Evolutionary conservation across 768 basidiomycete species (phyloP).

Genomic region (Suillus placidus): DNA sequence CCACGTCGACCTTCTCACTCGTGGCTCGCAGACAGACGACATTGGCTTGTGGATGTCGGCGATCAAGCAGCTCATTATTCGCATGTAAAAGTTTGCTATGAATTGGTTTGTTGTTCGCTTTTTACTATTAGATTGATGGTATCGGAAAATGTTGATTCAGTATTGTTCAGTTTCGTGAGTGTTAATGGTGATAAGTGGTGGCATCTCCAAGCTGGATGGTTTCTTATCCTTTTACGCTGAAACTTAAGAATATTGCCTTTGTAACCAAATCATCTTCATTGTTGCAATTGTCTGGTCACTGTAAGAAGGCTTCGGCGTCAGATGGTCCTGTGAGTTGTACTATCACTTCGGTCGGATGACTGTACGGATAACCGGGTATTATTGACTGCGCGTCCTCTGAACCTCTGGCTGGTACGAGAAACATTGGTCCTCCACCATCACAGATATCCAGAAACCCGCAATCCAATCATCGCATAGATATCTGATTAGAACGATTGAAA

Average conservation of each 20-base stretch:
- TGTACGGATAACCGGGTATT: neutral
- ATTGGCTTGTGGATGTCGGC: conserved; percentile 89
- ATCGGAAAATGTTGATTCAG: neutral
- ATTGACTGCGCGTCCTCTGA: neutral
- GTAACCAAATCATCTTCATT: neutral
- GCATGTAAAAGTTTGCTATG: conserved; percentile 42
- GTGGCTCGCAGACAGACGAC: conserved; percentile 78
- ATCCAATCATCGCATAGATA: neutral
- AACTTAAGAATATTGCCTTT: neutral
- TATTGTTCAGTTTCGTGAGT: neutral
- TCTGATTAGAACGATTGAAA: neutral
- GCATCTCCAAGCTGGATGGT: neutral
- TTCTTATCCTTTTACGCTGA: too few relatives aligned
- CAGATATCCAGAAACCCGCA: conserved; percentile 2
- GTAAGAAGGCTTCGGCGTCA: neutral
- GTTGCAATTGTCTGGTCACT: neutral
- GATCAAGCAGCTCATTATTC: conserved; percentile 83
- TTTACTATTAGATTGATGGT: conserved; percentile 6
- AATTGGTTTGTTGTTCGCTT: neutral
- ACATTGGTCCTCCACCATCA: conserved; percentile 23
- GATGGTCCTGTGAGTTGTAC: neutral
- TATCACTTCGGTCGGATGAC: neutral
- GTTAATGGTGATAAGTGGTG: neutral
- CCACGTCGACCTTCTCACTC: conserved; percentile 84
- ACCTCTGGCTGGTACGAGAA: neutral